phyloP scores from a whole-genome alignment of 768 basidiomycete species.

The Suillus decipiens region DNA sequence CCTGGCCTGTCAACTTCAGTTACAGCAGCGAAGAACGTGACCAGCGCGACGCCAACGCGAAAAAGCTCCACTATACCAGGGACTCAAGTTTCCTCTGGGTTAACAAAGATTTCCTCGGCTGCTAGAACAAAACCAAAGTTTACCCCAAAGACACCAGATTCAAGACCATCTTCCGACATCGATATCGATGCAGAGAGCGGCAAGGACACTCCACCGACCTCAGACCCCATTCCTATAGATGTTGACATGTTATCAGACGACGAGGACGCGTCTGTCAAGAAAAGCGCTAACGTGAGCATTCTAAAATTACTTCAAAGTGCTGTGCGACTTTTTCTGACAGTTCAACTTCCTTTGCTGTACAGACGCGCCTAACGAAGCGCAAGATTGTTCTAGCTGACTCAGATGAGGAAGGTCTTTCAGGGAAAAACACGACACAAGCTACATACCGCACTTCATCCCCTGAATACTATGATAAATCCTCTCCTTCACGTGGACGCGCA shows the following conservation, averaged over 20 bases:
- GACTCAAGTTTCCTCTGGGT: background rate
- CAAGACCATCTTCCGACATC: constrained; percentile 36
- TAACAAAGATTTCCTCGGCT: constrained; percentile 18
- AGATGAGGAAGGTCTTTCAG: constrained; percentile 54
- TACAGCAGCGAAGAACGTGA: background rate
- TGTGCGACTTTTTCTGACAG: constrained; percentile 7
- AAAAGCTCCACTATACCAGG: background rate
- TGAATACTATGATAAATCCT: constrained; percentile 26
- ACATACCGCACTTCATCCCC: constrained; percentile 31
- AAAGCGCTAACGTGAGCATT: constrained; percentile 35
- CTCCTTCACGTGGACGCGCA: constrained; percentile 34
- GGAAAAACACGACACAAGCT: constrained; percentile 12
- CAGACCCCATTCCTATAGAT: constrained; percentile 62
- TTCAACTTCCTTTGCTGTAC: constrained; percentile 4
- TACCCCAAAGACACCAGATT: constrained; percentile 41
- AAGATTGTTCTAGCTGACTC: constrained; percentile 72
- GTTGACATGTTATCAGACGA: constrained; percentile 65
- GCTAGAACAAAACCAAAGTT: constrained; percentile 37
- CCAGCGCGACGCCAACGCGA: background rate
- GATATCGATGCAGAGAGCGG: constrained; percentile 43
- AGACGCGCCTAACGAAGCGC: constrained; percentile 54
- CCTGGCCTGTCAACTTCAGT: constrained; percentile 19
- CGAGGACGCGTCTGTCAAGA: constrained; percentile 43
- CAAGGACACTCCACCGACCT: constrained; percentile 71
- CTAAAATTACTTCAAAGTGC: background rate